Evolutionary conservation across 257 asterid species (phyloP), one percentile per base, ranked within the genome.

Genomic region (Nicotiana benthamiana): DNA sequence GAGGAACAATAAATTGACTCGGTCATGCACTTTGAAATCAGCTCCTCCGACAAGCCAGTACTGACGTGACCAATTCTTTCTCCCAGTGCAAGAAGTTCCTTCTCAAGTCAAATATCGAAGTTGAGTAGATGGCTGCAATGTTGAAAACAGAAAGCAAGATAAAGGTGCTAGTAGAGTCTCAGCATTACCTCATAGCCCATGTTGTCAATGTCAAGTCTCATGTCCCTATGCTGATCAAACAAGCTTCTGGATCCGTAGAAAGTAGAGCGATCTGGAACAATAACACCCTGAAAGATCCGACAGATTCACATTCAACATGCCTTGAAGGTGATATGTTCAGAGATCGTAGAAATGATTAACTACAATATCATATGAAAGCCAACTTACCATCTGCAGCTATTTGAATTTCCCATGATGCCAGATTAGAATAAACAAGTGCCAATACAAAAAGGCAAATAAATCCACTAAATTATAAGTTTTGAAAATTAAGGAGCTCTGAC

Each of bases 11-110:
- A 88, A 72, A 85, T 83, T 8, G 93, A 88, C 84, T 84, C 91
- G 3, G 87, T 88, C 81, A 90, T 81, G 76, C 96, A 89, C 85
- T 84, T 89, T 8, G 90, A 80, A 48, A 90, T 80, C 72, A 83
- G 84, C 80, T 86, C 84, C 70, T 90, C 97, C 9, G 93, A 85
- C 85, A 93, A 84, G 22, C 98, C 98, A 2, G 97, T 93, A 88
- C 32, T 90, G 84, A 93, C 98, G 76, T 81, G 88, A 76, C 98
- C 98, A 59, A 93, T 93, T 80, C 95, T 89, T 80, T 93, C 97
- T 36, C 94, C 98, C 9, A 93, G 92, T 17, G 92, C 98, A 63
- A 92, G 93, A 78, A 93, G 98, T 20, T 93, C 98, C 97, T 93
- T 89, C 18, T 60, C 80, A 85, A 30, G 80, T 24, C 81, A 84